Evolutionary conservation across 2,329 filamentous ascomycete genomes (phyloP).

Genomic region (Aspergillus sp.): DNA sequence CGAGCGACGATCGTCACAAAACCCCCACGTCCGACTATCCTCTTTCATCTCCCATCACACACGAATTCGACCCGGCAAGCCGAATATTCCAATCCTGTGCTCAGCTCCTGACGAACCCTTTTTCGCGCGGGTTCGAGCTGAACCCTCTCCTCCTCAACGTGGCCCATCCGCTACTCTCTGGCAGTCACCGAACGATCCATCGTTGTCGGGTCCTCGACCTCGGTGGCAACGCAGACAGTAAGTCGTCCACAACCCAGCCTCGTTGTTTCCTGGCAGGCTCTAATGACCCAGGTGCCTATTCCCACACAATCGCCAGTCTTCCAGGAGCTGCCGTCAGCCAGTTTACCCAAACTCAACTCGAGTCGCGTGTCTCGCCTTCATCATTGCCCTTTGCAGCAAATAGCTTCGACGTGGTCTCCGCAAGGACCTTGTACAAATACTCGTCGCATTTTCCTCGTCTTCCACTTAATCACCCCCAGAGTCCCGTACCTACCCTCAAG

Average conservation of each 20-base stretch:
- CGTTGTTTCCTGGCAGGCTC: too few relatives aligned
- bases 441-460: not conserved
- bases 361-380: not conserved
- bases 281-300: not conserved
- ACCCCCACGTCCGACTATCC: not conserved
- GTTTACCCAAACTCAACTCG: conserved; percentile 2
- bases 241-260: not conserved
- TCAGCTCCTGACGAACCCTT: not conserved
- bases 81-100: not conserved
- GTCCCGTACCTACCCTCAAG: not conserved
- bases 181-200: not conserved
- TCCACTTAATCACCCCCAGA: not conserved
- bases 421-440: conserved; percentile 8
- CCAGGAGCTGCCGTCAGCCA: conserved; percentile 6
- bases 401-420: conserved; percentile 5
- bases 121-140: conserved; percentile 2
- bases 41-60: not conserved
- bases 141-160: conserved; percentile 8
- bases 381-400: not conserved
- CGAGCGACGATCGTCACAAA: not conserved
- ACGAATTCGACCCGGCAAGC: not conserved
- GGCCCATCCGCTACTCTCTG: conserved; percentile 3
- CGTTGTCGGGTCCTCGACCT: conserved; percentile 5
- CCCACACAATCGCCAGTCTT: not conserved
- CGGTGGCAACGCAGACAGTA: conserved; percentile 2